A percentile compares a stretch with the other conserved stretches of the same genome.
Evolutionary conservation across 2,329 filamentous ascomycete genomes (phyloP).

Genomic region (Pseudopithomyces maydicus): DNA sequence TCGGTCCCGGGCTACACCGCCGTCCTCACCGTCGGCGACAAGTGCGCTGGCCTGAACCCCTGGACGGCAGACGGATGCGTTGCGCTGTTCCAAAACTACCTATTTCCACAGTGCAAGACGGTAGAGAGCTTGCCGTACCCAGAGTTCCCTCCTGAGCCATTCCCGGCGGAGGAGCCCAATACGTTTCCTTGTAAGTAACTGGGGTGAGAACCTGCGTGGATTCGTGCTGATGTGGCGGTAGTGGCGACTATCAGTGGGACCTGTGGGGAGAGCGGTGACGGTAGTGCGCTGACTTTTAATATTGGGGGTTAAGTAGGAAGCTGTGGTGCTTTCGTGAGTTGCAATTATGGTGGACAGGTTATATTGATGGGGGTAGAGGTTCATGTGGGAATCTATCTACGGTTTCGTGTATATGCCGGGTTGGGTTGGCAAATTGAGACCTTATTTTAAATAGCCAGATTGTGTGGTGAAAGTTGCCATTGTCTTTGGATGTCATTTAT

Average conservation of each 20-base stretch:
- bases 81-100: conserved; percentile 6
- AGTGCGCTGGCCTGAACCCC: conserved; percentile 4
- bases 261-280: not conserved
- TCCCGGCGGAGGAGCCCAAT: not conserved
- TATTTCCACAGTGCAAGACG: conserved; percentile 8
- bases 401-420: too few species aligned
- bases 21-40: conserved; percentile 5
- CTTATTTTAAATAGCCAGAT: too few species aligned
- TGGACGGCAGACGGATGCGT: conserved; percentile 11
- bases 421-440: too few species aligned
- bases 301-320: not conserved
- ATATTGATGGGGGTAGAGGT: too few species aligned
- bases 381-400: too few species aligned
- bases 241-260: not conserved
- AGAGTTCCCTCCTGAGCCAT: not conserved
- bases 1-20: conserved; percentile 10
- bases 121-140: not conserved
- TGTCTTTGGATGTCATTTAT: too few species aligned
- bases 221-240: not conserved
- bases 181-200: not conserved
- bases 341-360: too few species aligned
- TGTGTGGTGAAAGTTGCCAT: too few species aligned
- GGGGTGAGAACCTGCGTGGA: not conserved
- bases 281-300: not conserved
- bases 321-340: too few species aligned